These are phyloP conservation scores for Neophaeococcomyces mojaviensis DNA, from an alignment of 2,329 filamentous ascomycete species.

Conservation along the genomic window DNA sequence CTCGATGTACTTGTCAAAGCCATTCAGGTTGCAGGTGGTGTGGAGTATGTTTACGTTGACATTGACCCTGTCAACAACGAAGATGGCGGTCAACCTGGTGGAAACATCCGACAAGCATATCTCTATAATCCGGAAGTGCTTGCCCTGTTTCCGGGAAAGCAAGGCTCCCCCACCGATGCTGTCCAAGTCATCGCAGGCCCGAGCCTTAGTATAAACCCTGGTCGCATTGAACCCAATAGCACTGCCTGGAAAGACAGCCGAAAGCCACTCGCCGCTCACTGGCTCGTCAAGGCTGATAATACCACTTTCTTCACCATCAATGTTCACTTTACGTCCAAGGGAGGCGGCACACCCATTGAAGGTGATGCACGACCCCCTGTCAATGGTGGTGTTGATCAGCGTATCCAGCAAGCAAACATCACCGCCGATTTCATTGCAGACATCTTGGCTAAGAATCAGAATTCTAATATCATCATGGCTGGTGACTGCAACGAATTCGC, in stretches of 20 bases:
- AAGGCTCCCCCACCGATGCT: constrained; percentile 47
- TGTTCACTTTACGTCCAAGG: constrained; percentile 61
- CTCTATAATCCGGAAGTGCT: constrained; percentile 57
- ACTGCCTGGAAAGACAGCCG: constrained; percentile 53
- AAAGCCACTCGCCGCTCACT: constrained; percentile 61
- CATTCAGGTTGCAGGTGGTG: constrained; percentile 44
- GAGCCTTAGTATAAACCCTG: constrained; percentile 60
- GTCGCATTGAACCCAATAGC: constrained; percentile 57
- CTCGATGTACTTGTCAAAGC: constrained; percentile 47
- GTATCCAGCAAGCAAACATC: constrained; percentile 50
- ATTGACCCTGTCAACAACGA: constrained; percentile 52
- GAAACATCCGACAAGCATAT: constrained; percentile 65
- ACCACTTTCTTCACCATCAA: constrained; percentile 63
- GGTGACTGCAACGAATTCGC: constrained; percentile 70
- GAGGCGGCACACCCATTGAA: constrained; percentile 56
- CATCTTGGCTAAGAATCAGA: constrained; percentile 50
- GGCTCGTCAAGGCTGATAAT: constrained; percentile 46
- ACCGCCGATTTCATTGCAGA: constrained; percentile 53
- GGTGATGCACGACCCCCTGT: constrained; percentile 60
- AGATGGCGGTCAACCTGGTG: constrained; percentile 61
- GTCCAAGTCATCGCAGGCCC: constrained; percentile 53
- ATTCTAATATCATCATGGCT: constrained; percentile 52
- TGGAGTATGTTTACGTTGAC: constrained; percentile 52
- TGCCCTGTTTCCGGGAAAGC: constrained; percentile 49
- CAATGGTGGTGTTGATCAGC: constrained; percentile 55